A percentile compares a stretch with the other conserved stretches of the same genome.
Evolutionary conservation across 345 rosid genomes (phyloP).

Genomic region (Melaleuca quinquenervia): DNA sequence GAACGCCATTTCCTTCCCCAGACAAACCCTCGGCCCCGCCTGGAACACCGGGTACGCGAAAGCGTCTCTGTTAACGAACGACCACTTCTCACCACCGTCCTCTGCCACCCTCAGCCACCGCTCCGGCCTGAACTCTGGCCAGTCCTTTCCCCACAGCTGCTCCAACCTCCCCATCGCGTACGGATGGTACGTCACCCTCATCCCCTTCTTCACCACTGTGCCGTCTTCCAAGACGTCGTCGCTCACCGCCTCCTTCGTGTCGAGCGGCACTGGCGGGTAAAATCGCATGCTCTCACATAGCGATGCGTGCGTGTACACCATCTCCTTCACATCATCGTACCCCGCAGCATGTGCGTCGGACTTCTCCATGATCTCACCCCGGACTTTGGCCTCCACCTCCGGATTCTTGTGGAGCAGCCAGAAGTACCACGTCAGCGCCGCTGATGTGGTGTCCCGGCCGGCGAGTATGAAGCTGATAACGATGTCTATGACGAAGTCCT

Average conservation of each 20-base stretch:
- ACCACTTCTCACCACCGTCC: conserved; percentile 14
- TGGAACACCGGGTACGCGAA: conserved; percentile 27
- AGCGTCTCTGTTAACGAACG: conserved; percentile 23
- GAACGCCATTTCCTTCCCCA: conserved; percentile 38
- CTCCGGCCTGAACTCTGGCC: conserved; percentile 34
- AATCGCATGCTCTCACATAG: conserved; percentile 18
- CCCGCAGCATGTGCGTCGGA: background rate
- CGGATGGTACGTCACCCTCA: conserved; percentile 21
- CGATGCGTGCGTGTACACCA: conserved; percentile 10
- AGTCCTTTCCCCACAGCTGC: conserved; percentile 35
- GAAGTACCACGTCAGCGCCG: conserved; percentile 67
- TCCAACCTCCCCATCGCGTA: conserved; percentile 40
- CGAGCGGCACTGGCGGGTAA: conserved; percentile 36
- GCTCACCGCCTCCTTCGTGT: conserved; percentile 11
- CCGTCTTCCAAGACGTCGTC: conserved; percentile 11
- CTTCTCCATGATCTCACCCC: conserved; percentile 25
- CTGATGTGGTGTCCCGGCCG: conserved; percentile 57
- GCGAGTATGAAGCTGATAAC: conserved; percentile 52
- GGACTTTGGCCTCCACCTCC: conserved; percentile 18
- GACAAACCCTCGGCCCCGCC: conserved; percentile 34
- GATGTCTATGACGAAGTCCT: conserved; percentile 29
- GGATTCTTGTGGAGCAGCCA: conserved; percentile 37
- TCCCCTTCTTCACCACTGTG: conserved; percentile 28
- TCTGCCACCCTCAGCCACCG: conserved; percentile 23
- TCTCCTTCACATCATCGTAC: background rate